phyloP scores from a whole-genome alignment of 805 yeast species.

The Wickerhamiella slavikovae region DNA sequence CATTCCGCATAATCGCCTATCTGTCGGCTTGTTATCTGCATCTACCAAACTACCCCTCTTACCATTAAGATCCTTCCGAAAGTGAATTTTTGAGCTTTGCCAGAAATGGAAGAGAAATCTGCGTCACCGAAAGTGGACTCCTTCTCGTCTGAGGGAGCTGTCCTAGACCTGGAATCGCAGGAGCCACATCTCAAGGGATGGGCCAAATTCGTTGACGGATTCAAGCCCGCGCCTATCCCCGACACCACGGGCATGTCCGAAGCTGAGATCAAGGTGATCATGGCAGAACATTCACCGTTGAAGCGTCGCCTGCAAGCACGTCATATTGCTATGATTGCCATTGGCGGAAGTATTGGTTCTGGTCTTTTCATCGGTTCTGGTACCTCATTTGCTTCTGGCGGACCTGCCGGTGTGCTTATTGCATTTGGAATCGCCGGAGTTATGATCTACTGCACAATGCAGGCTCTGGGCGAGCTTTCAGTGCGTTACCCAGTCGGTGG shows the following conservation, averaged over 20 bases:
- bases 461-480: conserved; percentile 50
- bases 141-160: too few species aligned
- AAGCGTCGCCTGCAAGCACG: conserved; percentile 22
- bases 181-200: too few species aligned
- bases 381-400: conserved; percentile 25
- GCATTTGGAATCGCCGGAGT: conserved; percentile 41
- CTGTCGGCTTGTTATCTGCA: too few species aligned
- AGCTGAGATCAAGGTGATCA: conserved; percentile 19
- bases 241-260: conserved; percentile 16
- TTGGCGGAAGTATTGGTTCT: conserved; percentile 76
- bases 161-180: too few species aligned
- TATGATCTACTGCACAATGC: conserved; percentile 43
- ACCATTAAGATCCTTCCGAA: too few species aligned
- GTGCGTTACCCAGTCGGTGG: conserved; percentile 40
- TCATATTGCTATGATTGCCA: conserved; percentile 25
- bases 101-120: too few species aligned
- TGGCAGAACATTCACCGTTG: conserved; percentile 36
- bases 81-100: too few species aligned
- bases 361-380: conserved; percentile 40
- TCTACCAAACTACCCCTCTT: too few species aligned
- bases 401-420: conserved; percentile 37
- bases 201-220: conserved; percentile 3
- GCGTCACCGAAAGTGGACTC: too few species aligned
- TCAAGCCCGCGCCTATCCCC: conserved; percentile 15
- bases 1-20: too few species aligned